These are phyloP conservation scores for Cinchona pubescens DNA, from an alignment of 257 asterid species.

Conservation along the genomic window DNA sequence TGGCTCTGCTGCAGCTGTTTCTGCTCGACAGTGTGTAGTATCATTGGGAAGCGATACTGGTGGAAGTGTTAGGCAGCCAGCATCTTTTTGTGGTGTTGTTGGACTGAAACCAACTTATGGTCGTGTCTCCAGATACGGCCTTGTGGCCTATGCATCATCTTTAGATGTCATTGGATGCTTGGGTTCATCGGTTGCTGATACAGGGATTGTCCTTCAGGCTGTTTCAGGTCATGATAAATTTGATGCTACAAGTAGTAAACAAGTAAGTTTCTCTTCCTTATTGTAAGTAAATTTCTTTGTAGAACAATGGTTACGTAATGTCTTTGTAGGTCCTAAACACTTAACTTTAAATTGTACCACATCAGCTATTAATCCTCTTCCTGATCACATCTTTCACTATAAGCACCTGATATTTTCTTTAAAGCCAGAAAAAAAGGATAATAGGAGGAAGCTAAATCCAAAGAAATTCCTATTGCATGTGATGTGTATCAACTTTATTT, in stretches of 20 bases:
- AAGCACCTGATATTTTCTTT: not conserved
- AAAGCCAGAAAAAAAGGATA: not conserved
- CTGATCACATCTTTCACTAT: not conserved
- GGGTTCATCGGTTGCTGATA: slow-evolving; percentile 96
- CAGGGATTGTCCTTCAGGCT: slow-evolving; percentile 73
- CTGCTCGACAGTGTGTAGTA: slow-evolving; percentile 93
- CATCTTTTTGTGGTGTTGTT: slow-evolving; percentile 94
- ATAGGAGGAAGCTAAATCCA: not conserved
- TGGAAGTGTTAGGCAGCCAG: slow-evolving; percentile 98
- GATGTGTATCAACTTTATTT: not conserved
- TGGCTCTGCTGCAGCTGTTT: slow-evolving; percentile 96
- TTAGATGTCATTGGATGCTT: slow-evolving; percentile 96
- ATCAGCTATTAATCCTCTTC: not conserved
- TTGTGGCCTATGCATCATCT: slow-evolving; percentile 95
- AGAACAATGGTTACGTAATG: not conserved
- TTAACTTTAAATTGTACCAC: not conserved
- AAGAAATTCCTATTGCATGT: too few species aligned
- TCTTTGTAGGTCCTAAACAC: not conserved
- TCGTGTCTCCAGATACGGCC: slow-evolving; percentile 97
- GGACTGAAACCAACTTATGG: slow-evolving; percentile 98
- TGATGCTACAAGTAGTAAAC: slow-evolving; percentile 87
- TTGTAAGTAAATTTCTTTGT: not conserved
- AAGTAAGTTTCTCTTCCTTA: slow-evolving; percentile 33
- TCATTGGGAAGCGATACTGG: slow-evolving; percentile 98
- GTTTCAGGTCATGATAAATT: slow-evolving; percentile 83